A percentile compares a stretch with the other conserved stretches of the same genome.
These are phyloP conservation scores for Talaromyces ruber DNA, from an alignment of 495 filamentous ascomycete species.

Conservation along the genomic window DNA sequence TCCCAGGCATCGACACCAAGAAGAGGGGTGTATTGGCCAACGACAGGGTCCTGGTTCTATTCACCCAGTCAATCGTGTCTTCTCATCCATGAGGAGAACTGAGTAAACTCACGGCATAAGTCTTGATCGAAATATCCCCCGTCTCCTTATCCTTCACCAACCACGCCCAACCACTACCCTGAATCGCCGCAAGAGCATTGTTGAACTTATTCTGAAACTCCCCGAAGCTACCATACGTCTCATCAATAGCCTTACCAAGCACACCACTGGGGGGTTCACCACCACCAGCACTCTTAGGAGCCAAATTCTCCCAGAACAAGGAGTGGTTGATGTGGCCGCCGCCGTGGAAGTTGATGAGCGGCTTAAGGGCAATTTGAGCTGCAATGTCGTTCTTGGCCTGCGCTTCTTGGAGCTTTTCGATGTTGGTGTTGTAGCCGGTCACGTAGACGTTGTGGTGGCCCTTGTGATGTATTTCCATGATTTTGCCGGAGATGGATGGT, in stretches of 20 bases:
- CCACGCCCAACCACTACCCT: conserved; percentile 95
- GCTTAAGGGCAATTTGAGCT: conserved; percentile 71
- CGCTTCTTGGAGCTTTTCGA: conserved; percentile 51
- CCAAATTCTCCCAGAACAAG: conserved; percentile 89
- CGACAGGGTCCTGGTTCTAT: conserved; percentile 86
- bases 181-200: conserved; percentile 72
- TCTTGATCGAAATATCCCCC: conserved; percentile 62
- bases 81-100: not conserved
- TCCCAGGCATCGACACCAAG: conserved; percentile 98
- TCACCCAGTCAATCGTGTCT: not conserved
- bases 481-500: conserved; percentile 88
- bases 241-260: conserved; percentile 63
- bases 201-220: conserved; percentile 72
- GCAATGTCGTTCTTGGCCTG: conserved; percentile 42
- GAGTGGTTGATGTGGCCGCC: conserved; percentile 90
- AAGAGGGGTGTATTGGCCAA: conserved; percentile 76
- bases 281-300: conserved; percentile 60
- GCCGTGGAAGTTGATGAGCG: conserved; percentile 93
- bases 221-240: conserved; percentile 65
- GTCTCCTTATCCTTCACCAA: conserved; percentile 79
- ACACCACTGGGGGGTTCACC: conserved; percentile 65
- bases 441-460: conserved; percentile 69
- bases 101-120: conserved; percentile 51
- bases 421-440: conserved; percentile 52
- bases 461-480: conserved; percentile 87